A percentile compares a stretch with the other conserved stretches of the same genome.
Evolutionary conservation across 495 filamentous ascomycete species (phyloP).

Genomic region (Venustampulla echinocandica): DNA sequence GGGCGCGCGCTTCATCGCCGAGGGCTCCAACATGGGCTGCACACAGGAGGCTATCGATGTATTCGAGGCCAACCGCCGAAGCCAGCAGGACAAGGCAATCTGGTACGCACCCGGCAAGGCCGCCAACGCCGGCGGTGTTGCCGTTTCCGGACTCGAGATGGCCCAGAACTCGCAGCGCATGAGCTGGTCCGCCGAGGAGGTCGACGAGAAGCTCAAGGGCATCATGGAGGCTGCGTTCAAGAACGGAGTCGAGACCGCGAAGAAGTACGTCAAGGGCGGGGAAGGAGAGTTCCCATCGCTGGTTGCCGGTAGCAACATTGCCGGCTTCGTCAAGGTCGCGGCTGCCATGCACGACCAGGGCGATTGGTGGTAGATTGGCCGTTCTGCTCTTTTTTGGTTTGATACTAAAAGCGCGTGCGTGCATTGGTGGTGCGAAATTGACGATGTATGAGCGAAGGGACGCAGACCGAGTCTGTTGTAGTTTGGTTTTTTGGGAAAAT

Average conservation of each 20-base stretch:
- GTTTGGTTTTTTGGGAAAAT: too few species aligned
- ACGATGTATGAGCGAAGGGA: too few species aligned
- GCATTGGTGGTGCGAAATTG: too few species aligned
- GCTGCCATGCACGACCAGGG: slow-evolving; percentile 93
- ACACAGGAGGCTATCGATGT: slow-evolving; percentile 90
- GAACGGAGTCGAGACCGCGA: slow-evolving; percentile 81
- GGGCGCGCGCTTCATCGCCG: slow-evolving; percentile 81
- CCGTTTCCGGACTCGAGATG: slow-evolving; percentile 97
- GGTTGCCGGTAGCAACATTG: slow-evolving; percentile 92
- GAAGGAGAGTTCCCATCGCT: slow-evolving; percentile 83
- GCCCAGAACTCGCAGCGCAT: slow-evolving; percentile 89
- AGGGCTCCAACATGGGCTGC: slow-evolving; percentile 98
- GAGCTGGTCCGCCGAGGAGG: slow-evolving; percentile 78
- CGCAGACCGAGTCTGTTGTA: too few species aligned
- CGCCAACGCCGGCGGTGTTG: slow-evolving; percentile 95
- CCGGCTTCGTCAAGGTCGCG: slow-evolving; percentile 93
- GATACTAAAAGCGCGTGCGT: too few species aligned
- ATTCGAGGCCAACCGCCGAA: slow-evolving; percentile 75
- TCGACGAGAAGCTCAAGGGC: slow-evolving; percentile 80
- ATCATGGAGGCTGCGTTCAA: slow-evolving; percentile 96
- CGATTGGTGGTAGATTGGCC: slow-evolving; percentile 75
- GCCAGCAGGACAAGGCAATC: slow-evolving; percentile 61
- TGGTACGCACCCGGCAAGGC: slow-evolving; percentile 98
- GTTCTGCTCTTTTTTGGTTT: too few species aligned
- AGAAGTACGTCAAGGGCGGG: slow-evolving; percentile 67